Base-by-base conservation (phyloP, 768 basidiomycete genomes). In the Boletus reticuloceps region DNA sequence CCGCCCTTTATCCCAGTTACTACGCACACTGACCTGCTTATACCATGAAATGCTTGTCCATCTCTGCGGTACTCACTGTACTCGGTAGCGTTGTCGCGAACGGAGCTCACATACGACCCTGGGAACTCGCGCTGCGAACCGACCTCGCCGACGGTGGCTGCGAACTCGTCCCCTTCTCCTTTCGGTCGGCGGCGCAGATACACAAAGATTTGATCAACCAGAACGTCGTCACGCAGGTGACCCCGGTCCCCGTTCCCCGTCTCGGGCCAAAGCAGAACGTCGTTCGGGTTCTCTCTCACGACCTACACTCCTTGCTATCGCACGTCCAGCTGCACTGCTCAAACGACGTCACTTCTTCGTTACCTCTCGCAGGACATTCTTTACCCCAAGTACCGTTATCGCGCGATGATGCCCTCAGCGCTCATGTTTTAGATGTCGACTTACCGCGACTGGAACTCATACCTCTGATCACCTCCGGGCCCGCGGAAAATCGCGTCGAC, bases 21-120 rank as follows among this genome's bases (percentile, higher is more conserved):
- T 9, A 29, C 10, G 29, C 29, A 27, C 29, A 29, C 8, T 27
- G 31, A 7, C 50, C 16, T 25, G 34, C 20, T 41, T 2, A 9
- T 17, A 49, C 20, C 56, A 68, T 68, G 65, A 65, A 34, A 40
- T 54, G 42, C 37, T 31, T 41, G 50, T 38, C 48, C 46, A 8
- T 58, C 25, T 36, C 39, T 17, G 44, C 43, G 12, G 57, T 32
- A 19, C 29, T 62, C 47, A 12, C 45, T 12, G 22, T 43, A 5
- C 50, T 63, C 16, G 36, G 44, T 42, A 37, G 54, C 19, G 53
- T 47, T 8, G 19, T 37, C 25, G 61, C 53, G 9, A 43, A n/a
- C 11, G 27, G 80, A 85, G 42, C 74, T 87, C 88, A 85, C 82
- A 79, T 87, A 86, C 22, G 92, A 89, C 22, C 96, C 91, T 66